Conservation (phyloP, 352 stramenopile genomes). For the Globisporangium megalacanthum region DNA sequence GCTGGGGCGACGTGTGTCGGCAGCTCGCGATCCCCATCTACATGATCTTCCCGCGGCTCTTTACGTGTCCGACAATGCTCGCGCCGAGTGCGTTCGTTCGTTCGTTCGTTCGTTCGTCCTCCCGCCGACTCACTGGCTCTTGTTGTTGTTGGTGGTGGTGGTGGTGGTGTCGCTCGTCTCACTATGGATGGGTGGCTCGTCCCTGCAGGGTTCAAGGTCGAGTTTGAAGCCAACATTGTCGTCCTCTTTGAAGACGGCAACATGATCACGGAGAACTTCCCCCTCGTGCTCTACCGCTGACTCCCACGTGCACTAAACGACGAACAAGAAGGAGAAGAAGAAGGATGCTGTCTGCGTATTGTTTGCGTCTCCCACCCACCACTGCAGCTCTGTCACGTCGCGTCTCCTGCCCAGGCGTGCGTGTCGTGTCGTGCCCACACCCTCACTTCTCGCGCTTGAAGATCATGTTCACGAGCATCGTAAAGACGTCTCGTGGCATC, state of each 20-base stretch:
- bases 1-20: slow-evolving; percentile 85
- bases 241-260: slow-evolving; percentile 90
- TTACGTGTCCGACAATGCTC: slow-evolving; percentile 90
- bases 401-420: no score
- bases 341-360: no score
- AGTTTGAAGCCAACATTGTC: slow-evolving; percentile 92
- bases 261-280: slow-evolving; percentile 90
- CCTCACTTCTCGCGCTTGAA: slow-evolving; percentile 95
- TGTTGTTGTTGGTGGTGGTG: no score
- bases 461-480: slow-evolving; percentile 93
- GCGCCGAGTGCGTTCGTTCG: slow-evolving; percentile 38
- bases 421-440: no score
- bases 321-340: background rate
- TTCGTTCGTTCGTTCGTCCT: slow-evolving; percentile 1
- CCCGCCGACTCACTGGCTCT: background rate
- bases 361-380: background rate
- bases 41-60: slow-evolving; percentile 92
- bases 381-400: no score
- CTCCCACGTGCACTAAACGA: background rate
- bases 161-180: no score
- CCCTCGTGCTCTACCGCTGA: slow-evolving; percentile 78
- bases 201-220: slow-evolving; percentile 77
- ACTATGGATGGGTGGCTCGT: background rate
- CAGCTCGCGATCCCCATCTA: slow-evolving; percentile 91
- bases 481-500: slow-evolving; percentile 91